Evolutionary conservation across 106 monocot genomes (phyloP).

Genomic region (Triglochin maritima): DNA sequence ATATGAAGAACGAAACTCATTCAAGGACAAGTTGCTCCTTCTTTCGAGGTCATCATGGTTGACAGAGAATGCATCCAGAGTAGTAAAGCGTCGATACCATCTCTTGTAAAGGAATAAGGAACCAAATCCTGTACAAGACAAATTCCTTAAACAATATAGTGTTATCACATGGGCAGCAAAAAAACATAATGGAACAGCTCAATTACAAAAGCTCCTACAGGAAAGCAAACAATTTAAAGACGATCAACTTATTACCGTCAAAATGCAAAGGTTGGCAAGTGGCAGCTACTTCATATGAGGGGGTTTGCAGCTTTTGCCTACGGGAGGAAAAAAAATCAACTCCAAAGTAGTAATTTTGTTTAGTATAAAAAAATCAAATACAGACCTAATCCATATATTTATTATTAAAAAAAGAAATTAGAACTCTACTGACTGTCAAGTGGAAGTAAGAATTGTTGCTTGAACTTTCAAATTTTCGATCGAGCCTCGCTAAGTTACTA

Average conservation of each 20-base stretch:
- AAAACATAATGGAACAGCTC: not conserved
- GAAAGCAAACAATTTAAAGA: not conserved
- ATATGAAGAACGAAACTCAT: slow-evolving; percentile 50
- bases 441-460: too few relatives aligned
- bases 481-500: too few relatives aligned
- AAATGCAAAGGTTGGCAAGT: slow-evolving; percentile 35
- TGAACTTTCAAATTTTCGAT: too few relatives aligned
- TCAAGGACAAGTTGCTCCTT: slow-evolving; percentile 34
- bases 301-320: too few relatives aligned
- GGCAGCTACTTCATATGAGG: slow-evolving; percentile 4
- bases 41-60: slow-evolving; percentile 60
- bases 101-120: slow-evolving; percentile 75
- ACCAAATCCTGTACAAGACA: slow-evolving; percentile 56
- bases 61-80: slow-evolving; percentile 42
- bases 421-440: too few relatives aligned
- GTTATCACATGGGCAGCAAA: not conserved
- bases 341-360: too few relatives aligned
- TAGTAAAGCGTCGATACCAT: slow-evolving; percentile 89
- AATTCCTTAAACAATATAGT: not conserved
- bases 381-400: too few relatives aligned
- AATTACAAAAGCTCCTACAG: not conserved
- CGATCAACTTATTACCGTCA: slow-evolving; percentile 39
- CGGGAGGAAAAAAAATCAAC: too few relatives aligned
- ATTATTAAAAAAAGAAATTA: too few relatives aligned
- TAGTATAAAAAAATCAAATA: too few relatives aligned